phyloP scores from a whole-genome alignment of 371 early-diverging fungal genomes.

The Lichtheimia hyalospora region DNA sequence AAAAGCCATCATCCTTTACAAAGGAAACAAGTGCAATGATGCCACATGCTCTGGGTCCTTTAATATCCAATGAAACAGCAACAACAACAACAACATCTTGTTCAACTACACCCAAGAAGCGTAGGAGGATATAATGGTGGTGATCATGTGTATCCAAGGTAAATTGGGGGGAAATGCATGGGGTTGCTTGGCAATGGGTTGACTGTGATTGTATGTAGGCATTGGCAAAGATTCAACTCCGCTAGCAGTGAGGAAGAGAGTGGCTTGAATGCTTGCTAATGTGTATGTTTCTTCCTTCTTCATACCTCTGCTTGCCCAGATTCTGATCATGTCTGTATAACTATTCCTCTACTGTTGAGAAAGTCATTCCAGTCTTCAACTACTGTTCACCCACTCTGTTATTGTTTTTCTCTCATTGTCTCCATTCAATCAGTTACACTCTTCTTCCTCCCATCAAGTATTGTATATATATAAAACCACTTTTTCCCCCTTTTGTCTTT shows the following conservation, averaged over 20 bases:
- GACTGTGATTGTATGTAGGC: too few species aligned
- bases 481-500: neutral
- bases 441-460: neutral
- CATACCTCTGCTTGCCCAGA: too few species aligned
- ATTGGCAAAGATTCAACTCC: too few species aligned
- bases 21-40: neutral
- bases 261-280: too few species aligned
- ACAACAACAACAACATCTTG: neutral
- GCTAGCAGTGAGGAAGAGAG: too few species aligned
- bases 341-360: too few species aligned
- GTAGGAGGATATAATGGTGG: neutral
- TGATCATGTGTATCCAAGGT: too few species aligned
- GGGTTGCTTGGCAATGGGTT: too few species aligned
- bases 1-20: neutral
- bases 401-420: neutral
- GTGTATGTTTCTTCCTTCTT: too few species aligned
- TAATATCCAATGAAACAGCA: neutral
- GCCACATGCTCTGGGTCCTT: neutral
- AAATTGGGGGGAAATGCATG: too few species aligned
- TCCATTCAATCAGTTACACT: neutral
- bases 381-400: neutral
- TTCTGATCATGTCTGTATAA: too few species aligned
- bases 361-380: too few species aligned
- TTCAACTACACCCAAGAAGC: neutral
- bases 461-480: constrained; percentile 1